Percentiles rank a stretch among this genome's conserved stretches.
Conservation (phyloP, 768 basidiomycete species). For the Phaeotremella fagi region DNA sequence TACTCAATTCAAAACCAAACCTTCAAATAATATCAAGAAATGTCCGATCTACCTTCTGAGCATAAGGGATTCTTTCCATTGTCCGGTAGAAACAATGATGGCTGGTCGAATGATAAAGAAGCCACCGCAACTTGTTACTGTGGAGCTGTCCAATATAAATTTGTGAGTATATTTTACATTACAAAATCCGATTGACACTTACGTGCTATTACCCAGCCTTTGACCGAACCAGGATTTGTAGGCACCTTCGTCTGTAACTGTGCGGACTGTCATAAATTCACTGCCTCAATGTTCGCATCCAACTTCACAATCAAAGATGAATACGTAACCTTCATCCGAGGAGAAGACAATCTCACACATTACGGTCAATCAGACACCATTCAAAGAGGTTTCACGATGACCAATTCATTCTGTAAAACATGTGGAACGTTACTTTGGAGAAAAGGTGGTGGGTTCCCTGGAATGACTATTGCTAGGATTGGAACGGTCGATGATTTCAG, state of each 20-base stretch:
- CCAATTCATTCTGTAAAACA: constrained; percentile 36
- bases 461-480: constrained; percentile 22
- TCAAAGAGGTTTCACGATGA: constrained; percentile 21
- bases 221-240: constrained; percentile 26
- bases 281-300: constrained; percentile 38
- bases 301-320: constrained; percentile 26
- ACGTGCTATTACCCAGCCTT: too few species aligned
- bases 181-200: too few species aligned
- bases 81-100: constrained; percentile 10
- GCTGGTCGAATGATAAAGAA: constrained; percentile 25
- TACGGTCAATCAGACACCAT: constrained; percentile 20
- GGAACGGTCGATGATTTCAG: constrained; percentile 35
- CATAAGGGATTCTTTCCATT: neutral
- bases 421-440: constrained; percentile 41
- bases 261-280: constrained; percentile 39
- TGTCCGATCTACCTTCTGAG: too few species aligned
- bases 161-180: constrained; percentile 28
- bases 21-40: too few species aligned
- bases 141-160: constrained; percentile 26
- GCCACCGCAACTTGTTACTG: constrained; percentile 40
- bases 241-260: constrained; percentile 37
- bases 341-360: constrained; percentile 26
- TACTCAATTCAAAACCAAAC: too few species aligned
- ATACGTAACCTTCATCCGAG: constrained; percentile 20
- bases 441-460: constrained; percentile 12